These are phyloP conservation scores for Fraxinus dipetala DNA, from an alignment of 305 asterid genomes.

Conservation along the genomic window DNA sequence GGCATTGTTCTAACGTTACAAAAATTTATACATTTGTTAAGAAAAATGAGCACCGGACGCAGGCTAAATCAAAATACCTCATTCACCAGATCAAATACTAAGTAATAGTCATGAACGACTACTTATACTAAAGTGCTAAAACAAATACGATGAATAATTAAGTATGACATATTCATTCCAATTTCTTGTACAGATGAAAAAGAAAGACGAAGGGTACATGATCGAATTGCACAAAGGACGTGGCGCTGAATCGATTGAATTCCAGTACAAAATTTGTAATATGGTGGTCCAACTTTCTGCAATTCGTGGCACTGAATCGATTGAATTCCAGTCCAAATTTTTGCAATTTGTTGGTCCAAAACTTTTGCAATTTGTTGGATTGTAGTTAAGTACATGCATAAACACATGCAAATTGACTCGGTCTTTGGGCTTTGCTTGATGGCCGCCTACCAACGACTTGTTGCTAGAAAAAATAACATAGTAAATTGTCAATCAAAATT, in stretches of 20 bases:
- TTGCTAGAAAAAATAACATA: background rate
- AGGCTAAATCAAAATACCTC: too few relatives aligned
- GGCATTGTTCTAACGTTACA: too few relatives aligned
- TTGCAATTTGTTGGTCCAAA: too few relatives aligned
- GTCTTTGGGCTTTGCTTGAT: background rate
- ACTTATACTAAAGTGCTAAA: too few relatives aligned
- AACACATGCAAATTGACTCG: background rate
- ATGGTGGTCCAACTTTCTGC: background rate
- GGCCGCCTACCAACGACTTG: background rate
- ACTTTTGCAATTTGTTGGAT: background rate
- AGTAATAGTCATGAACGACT: too few relatives aligned
- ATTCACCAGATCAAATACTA: too few relatives aligned
- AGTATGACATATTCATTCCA: too few relatives aligned
- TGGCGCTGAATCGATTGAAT: background rate
- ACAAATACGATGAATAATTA: background rate
- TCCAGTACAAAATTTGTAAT: background rate
- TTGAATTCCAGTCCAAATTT: too few relatives aligned
- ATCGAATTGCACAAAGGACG: background rate
- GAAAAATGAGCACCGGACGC: too few relatives aligned
- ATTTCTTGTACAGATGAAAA: too few relatives aligned
- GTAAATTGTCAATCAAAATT: background rate
- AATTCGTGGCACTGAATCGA: background rate
- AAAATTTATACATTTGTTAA: too few relatives aligned
- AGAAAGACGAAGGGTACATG: background rate
- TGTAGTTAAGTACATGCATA: background rate